Percentiles rank a stretch among this genome's conserved stretches.
phyloP scores from a whole-genome alignment of 1,284 basidiomycete genomes.

The Tremellales sp. region DNA sequence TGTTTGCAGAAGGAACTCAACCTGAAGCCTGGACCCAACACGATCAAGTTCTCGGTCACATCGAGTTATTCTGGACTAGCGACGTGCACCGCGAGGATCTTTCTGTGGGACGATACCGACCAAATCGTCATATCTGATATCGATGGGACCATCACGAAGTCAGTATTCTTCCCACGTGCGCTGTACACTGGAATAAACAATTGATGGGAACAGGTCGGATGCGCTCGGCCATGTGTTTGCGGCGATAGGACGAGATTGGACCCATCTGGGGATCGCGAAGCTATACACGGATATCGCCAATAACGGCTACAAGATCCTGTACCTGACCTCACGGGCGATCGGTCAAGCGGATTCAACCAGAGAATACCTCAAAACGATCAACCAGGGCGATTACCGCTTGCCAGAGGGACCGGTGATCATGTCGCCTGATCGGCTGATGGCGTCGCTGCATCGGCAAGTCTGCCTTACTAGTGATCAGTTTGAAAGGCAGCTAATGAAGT shows the following conservation, averaged over 20 bases:
- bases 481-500: slow-evolving; percentile 1
- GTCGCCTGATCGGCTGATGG: slow-evolving; percentile 95
- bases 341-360: slow-evolving; percentile 97
- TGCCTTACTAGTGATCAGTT: not conserved
- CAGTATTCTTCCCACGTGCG: slow-evolving; percentile 23
- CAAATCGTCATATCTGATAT: slow-evolving; percentile 94
- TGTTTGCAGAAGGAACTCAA: slow-evolving; percentile 69
- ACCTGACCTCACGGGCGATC: slow-evolving; percentile 94
- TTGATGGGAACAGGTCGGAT: slow-evolving; percentile 66
- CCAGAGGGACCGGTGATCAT: slow-evolving; percentile 99
- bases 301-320: slow-evolving; percentile 98
- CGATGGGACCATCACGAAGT: slow-evolving; percentile 99
- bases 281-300: slow-evolving; percentile 93
- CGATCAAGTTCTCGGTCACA: slow-evolving; percentile 84
- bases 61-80: slow-evolving; percentile 79
- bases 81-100: slow-evolving; percentile 87
- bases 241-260: slow-evolving; percentile 99
- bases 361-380: slow-evolving; percentile 91
- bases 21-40: slow-evolving; percentile 83
- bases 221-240: slow-evolving; percentile 96
- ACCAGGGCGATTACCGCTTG: slow-evolving; percentile 90
- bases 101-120: slow-evolving; percentile 90
- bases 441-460: slow-evolving; percentile 79
- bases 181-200: too few species aligned
- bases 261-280: slow-evolving; percentile 95